A percentile compares a stretch with the other conserved stretches of the same genome.
Evolutionary conservation across 768 basidiomycete genomes (phyloP).

Genomic region (Gloeopeniophorella convolvens): DNA sequence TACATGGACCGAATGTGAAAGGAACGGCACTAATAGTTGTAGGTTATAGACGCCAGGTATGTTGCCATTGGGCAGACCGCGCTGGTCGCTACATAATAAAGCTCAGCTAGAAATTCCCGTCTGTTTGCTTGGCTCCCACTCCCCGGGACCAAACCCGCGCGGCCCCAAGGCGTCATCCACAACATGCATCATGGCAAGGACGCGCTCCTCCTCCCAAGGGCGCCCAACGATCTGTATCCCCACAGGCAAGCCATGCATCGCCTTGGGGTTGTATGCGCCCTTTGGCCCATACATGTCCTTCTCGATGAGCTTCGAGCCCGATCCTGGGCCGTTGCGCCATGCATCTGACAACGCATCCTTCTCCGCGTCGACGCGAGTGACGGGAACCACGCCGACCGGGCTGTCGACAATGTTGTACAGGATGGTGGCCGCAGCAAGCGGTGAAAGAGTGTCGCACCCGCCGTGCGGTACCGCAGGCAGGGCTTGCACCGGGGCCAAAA

Average conservation of each 20-base stretch:
- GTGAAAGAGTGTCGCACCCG: constrained; percentile 4
- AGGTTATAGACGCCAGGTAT: no score
- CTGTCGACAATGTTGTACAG: constrained; percentile 36
- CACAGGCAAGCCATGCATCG: constrained; percentile 76
- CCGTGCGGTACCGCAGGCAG: constrained; percentile 28
- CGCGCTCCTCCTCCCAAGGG: constrained; percentile 79
- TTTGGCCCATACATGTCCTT: constrained; percentile 46
- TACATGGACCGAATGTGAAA: no score
- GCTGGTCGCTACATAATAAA: no score
- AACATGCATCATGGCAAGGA: constrained; percentile 70
- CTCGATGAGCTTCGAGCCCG: constrained; percentile 56
- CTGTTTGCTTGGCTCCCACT: no score
- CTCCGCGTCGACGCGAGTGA: constrained; percentile 31
- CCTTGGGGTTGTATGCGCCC: constrained; percentile 51
- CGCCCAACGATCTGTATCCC: no score
- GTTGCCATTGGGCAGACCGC: no score
- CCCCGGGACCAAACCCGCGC: constrained; percentile 64
- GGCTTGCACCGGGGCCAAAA: constrained; percentile 32
- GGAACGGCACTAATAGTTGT: no score
- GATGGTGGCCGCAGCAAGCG: constrained; percentile 26
- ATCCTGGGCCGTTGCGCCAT: constrained; percentile 43
- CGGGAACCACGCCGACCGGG: constrained; percentile 35
- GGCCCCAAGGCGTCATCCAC: constrained; percentile 61
- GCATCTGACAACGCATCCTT: constrained; percentile 45
- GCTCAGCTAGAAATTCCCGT: no score